Base-by-base conservation (phyloP, 1,284 basidiomycete genomes). In the Puccinia hordei region DNA sequence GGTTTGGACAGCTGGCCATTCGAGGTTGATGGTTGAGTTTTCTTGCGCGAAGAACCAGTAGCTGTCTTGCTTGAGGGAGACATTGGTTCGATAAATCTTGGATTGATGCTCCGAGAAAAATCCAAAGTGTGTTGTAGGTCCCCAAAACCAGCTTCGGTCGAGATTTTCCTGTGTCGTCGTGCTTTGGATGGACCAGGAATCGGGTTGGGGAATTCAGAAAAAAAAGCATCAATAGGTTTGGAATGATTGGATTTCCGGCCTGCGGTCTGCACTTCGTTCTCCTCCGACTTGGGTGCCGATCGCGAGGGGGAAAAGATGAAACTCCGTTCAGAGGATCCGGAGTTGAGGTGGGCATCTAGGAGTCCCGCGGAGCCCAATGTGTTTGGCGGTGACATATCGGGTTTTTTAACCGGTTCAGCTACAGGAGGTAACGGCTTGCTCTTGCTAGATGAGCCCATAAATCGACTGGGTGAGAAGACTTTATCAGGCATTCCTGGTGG, bases 381-480 rank as follows among this genome's bases (percentile, higher is more conserved):
- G 15, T 33, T 55, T 0, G 44, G 27, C 12, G 69, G 51, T 8
- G 69, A 27, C 15, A 8, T 13, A 2, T 71, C 68, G 44, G 27
- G 6, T 33, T 46, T 61, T 30, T 74, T 74, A 13, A 3, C 57
- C 41, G 75, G 75, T 69, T 78, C 75, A 10, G 69, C 69, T 3
- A 72, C 51, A 3, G 73, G 57, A 5, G 55, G 57, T 8, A 74
- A 10, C 35, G 73, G 53, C 1, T 61, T 74, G 17, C 22, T 57
- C 22, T 30, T 38, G 38, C 3, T 61, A 1, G 53, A 24, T 30
- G 71, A 57, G n/a, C 10, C 51, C 22, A 74, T 33, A n/a, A 44
- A 27, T 22, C 73, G 57, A 46, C 44, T 46, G 19, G 73, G 73
- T 5, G 73, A 74, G 57, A 74, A 74, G 30, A 74, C 73, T 27